Evolutionary conservation across 2,329 filamentous ascomycete genomes (phyloP).

Genomic region (Myriosclerotinia duriaeana): DNA sequence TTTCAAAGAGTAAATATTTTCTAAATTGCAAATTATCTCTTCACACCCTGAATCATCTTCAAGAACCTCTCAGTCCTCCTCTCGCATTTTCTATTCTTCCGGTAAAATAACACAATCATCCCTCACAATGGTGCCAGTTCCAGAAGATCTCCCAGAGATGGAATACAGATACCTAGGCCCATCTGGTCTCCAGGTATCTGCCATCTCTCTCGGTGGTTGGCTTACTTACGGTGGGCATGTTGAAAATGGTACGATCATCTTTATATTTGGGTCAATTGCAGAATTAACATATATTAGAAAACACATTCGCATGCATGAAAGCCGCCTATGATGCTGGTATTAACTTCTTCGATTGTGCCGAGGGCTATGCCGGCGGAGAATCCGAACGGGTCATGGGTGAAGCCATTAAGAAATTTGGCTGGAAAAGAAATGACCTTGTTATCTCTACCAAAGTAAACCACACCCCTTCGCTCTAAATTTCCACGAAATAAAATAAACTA

Average conservation of each 20-base stretch:
- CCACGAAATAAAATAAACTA: neutral
- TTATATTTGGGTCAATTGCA: neutral
- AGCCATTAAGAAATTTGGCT: slow-evolving; percentile 56
- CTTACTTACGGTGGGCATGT: slow-evolving; percentile 75
- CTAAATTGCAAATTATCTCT: slow-evolving; percentile 7
- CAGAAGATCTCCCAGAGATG: slow-evolving; percentile 54
- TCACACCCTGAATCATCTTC: neutral
- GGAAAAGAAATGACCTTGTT: slow-evolving; percentile 57
- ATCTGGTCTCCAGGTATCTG: slow-evolving; percentile 71
- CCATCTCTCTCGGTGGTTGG: slow-evolving; percentile 70
- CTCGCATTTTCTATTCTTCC: neutral
- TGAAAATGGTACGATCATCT: slow-evolving; percentile 53
- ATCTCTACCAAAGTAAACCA: slow-evolving; percentile 53
- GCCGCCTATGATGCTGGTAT: slow-evolving; percentile 57
- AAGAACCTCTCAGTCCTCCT: neutral
- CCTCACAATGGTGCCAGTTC: slow-evolving; percentile 40
- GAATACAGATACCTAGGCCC: slow-evolving; percentile 70
- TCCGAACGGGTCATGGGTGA: slow-evolving; percentile 56
- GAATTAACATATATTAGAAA: slow-evolving; percentile 45
- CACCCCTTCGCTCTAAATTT: neutral
- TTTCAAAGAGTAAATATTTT: slow-evolving; percentile 3
- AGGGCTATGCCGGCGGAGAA: slow-evolving; percentile 53
- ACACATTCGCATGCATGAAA: slow-evolving; percentile 61
- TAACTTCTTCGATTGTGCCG: slow-evolving; percentile 59
- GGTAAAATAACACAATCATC: neutral